A percentile compares a stretch with the other conserved stretches of the same genome.
phyloP scores from a whole-genome alignment of 345 rosid species.

The Rhizophora apiculata region DNA sequence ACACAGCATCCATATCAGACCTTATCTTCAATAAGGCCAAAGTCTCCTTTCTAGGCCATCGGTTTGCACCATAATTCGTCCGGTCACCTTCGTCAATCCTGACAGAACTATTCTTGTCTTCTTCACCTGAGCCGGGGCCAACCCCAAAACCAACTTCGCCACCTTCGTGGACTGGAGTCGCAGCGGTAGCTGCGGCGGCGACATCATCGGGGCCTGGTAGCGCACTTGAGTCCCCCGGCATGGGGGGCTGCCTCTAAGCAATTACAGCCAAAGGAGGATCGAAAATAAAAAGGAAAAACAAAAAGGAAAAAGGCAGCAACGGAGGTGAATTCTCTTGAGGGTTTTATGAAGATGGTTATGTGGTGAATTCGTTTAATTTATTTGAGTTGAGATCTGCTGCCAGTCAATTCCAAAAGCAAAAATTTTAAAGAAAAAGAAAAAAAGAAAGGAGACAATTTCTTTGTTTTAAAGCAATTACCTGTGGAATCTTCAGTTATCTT shows the following conservation, averaged over 20 bases:
- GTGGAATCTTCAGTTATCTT: conserved; percentile 39
- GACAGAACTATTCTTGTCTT: conserved; percentile 25
- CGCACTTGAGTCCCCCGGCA: conserved; percentile 42
- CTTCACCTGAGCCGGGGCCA: conserved; percentile 41
- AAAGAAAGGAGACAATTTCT: conserved; percentile 3
- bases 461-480: not conserved
- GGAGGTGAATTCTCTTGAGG: conserved; percentile 35
- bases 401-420: conserved; percentile 33
- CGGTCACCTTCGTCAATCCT: conserved; percentile 11
- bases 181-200: conserved; percentile 6
- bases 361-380: conserved; percentile 24
- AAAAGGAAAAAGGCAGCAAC: not conserved
- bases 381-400: conserved; percentile 38
- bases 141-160: conserved; percentile 15
- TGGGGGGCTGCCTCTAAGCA: conserved; percentile 15
- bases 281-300: conserved; percentile 3
- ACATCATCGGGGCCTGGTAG: conserved; percentile 27
- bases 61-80: conserved; percentile 32
- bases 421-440: not conserved
- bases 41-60: conserved; percentile 88
- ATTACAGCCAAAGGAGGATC: conserved; percentile 14
- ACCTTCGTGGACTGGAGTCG: not conserved
- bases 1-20: conserved; percentile 76
- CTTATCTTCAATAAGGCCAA: conserved; percentile 71
- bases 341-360: conserved; percentile 26